Evolutionary conservation across 768 basidiomycete species (phyloP).

Genomic region (Auricularia auricula-judae): DNA sequence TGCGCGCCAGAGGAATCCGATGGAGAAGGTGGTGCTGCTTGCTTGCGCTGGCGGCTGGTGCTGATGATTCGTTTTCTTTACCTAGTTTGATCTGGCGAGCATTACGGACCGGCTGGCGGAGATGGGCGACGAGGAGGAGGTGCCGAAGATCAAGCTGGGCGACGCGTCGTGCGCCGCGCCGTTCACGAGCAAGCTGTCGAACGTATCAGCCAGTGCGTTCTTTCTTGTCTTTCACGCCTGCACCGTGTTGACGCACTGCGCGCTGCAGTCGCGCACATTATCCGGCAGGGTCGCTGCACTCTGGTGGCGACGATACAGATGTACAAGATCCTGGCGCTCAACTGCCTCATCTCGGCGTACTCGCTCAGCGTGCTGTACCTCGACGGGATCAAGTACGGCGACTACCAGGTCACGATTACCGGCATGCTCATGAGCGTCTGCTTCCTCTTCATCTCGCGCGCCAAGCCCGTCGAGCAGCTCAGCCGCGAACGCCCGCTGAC

Average conservation of each 20-base stretch:
- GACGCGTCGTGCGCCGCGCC: slow-evolving; percentile 98
- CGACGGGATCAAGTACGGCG: slow-evolving; percentile 98
- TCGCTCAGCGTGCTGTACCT: slow-evolving; percentile 95
- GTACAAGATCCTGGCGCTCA: slow-evolving; percentile 98
- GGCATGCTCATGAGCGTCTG: slow-evolving; percentile 98
- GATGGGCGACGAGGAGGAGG: slow-evolving; percentile 89
- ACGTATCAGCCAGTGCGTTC: slow-evolving; percentile 85
- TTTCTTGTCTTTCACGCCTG: not conserved
- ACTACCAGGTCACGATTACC: slow-evolving; percentile 95
- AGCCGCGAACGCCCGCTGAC: slow-evolving; percentile 87
- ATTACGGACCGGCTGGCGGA: slow-evolving; percentile 83
- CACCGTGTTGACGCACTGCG: not conserved
- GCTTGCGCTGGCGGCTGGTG: no score
- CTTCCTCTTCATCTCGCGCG: slow-evolving; percentile 95
- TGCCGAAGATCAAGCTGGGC: slow-evolving; percentile 98
- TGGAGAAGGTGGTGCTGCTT: no score
- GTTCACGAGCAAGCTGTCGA: slow-evolving; percentile 96
- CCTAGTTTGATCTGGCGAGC: slow-evolving; percentile 60
- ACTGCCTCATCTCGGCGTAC: slow-evolving; percentile 98
- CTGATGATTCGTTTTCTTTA: not conserved
- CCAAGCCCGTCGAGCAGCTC: slow-evolving; percentile 96
- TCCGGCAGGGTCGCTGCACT: slow-evolving; percentile 96
- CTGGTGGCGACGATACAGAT: slow-evolving; percentile 98
- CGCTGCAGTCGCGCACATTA: slow-evolving; percentile 82
- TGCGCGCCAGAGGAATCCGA: slow-evolving; percentile 72